Base-by-base conservation (phyloP, 169 alveolate species). In the Plasmodium relictum region DNA sequence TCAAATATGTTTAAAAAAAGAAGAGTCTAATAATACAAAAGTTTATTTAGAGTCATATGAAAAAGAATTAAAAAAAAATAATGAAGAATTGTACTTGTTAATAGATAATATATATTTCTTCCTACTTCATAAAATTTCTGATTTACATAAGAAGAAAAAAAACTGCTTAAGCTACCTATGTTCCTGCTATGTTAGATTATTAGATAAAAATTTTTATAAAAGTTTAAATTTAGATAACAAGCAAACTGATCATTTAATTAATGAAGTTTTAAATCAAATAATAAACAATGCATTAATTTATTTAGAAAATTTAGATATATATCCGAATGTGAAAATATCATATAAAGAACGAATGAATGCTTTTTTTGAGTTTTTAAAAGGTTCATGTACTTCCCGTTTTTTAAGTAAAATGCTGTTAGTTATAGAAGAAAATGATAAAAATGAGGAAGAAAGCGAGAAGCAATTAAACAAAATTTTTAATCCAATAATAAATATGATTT, bases 391-490 rank as follows among this genome's bases (percentile, higher is more conserved):
- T 14, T 68, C 90, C 52, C 45, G 85, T 10, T 80, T 80, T 56
- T 68, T 80, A 68, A 80, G 66, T 66, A 80, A 68, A 54, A 3
- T 68, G 6, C 16, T 80, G 16, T 54, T 61, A 0, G 58, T 41
- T 3, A 80, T 80, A n/a, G 90, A 80, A 26, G 85, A 80, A 54
- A 80, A 80, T 69, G 90, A 80, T 80, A 80, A 66, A 54, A 80
- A 20, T 42, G 90, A 80, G 41, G 90, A 80, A 42, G 85, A 80
- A 59, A 45, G 37, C 9, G 52, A 56, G 4, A 80, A 80, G 20
- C 90, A 80, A 24, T 44, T 80, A 24, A 80, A 80, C 42, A 48
- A 54, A 45, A 66, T 80, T 58, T 80, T 80, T 41, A 65, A 58
- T 31, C 90, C 90, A 44, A 62, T 80, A 12, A 59, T 80, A 24